Evolutionary conservation across 352 stramenopile genomes (phyloP), one percentile per base, ranked within the genome.

Genomic region (Phytophthora meadii): DNA sequence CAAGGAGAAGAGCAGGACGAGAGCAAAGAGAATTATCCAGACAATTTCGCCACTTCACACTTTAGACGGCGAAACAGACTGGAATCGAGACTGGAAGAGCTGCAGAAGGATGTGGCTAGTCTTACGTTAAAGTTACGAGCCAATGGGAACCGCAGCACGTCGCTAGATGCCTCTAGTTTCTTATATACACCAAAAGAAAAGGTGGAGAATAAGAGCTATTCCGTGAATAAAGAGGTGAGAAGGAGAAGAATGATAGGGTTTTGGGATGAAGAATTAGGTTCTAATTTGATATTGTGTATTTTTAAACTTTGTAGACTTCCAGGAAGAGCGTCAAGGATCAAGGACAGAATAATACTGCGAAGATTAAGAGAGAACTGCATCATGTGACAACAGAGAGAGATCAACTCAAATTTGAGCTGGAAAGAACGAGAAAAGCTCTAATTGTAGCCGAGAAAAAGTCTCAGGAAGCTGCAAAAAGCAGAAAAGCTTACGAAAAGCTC

Each of bases 351-450:
- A 64, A 58, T 17, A 63, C 56, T 8, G 70, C 80, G 7, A 72
- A 64, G 28, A 69, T 68, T 3, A 63, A 82, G 30, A 69, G 83
- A 22, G 77, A 95, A 41, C 77, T 95, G 10, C 83, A 89, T 12
- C 74, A 77, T 10, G 75, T 92, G 12, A 86, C 77, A 1, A 84
- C 82, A 0, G 84, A 94, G 40, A 73, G 84, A n/a, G 88, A 95
- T 52, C 86, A 91, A 45, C 77, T 95, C 3, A 82, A 78, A 4
- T 88, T 89, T 46, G 86, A 95, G 48, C 60, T 95, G 19, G 82
- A 93, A 10, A 82, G 77, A 71, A 82, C 76, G 0, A 88, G 82
- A 24, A 68, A 70, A n/a, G 60, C 73, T 25, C 50, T 93, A 4
- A 46, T 17, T 10, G 41, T 53, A 25, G 75, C 72, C 4, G 68